Percentiles rank a stretch among this genome's conserved stretches.
Evolutionary conservation across 2,329 filamentous ascomycete genomes (phyloP).

Genomic region (Cladosporium oxysporum): DNA sequence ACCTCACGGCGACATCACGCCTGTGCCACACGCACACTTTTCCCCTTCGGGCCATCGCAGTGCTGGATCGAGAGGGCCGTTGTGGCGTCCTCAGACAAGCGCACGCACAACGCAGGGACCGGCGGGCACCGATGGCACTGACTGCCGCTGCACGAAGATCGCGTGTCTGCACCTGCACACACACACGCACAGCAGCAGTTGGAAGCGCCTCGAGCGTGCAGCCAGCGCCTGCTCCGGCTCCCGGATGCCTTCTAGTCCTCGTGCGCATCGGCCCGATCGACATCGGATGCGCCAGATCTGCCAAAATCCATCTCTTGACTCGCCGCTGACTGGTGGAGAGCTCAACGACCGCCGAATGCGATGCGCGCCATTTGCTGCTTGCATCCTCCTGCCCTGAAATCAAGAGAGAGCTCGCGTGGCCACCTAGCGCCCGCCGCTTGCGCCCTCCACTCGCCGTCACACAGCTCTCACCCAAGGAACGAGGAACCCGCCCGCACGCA

Average conservation of each 20-base stretch:
- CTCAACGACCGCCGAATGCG: background rate
- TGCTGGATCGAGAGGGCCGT: background rate
- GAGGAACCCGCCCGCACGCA: background rate
- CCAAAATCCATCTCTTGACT: background rate
- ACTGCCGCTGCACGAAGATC: background rate
- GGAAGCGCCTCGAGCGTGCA: background rate
- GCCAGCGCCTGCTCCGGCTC: no score
- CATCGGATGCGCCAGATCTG: slow-evolving; percentile 1
- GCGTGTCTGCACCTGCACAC: slow-evolving; percentile 2
- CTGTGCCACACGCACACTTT: background rate
- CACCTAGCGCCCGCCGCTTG: background rate
- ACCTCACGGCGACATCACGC: background rate
- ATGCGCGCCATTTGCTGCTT: background rate
- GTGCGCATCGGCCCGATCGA: slow-evolving; percentile 3
- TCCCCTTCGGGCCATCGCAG: background rate
- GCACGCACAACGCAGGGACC: background rate
- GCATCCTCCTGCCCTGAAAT: background rate
- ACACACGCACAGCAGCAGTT: background rate
- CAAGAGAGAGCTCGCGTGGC: slow-evolving; percentile 5
- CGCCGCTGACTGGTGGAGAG: background rate
- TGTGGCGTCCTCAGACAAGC: background rate
- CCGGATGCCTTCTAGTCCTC: background rate
- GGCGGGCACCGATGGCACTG: background rate
- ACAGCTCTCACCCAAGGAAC: background rate
- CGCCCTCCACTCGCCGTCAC: background rate